Evolutionary conservation across 2,329 filamentous ascomycete genomes (phyloP).

Genomic region (Pseudonectria buxi): DNA sequence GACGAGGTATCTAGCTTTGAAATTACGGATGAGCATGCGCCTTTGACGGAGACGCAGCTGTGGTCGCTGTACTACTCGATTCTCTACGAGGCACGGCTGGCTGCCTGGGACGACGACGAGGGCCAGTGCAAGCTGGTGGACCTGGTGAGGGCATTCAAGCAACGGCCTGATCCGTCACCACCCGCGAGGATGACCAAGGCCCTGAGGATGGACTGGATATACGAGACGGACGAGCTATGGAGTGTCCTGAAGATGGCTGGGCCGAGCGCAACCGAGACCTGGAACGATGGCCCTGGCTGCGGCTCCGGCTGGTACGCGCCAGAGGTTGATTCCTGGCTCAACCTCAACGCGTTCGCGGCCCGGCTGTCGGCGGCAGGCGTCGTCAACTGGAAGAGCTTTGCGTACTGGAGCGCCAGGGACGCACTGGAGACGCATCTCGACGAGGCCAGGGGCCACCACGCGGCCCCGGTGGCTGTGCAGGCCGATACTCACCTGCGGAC

Average conservation of each 20-base stretch:
- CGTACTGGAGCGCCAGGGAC: too few relatives aligned
- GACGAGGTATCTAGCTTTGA: not conserved
- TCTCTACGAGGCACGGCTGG: not conserved
- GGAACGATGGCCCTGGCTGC: conserved; percentile 2
- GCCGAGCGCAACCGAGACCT: not conserved
- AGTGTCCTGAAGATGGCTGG: conserved; percentile 2
- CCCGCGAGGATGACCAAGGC: conserved; percentile 1
- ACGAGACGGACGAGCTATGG: not conserved
- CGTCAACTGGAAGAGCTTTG: not conserved
- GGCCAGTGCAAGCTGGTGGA: conserved; percentile 1
- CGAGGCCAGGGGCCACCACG: too few relatives aligned
- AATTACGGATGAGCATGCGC: not conserved
- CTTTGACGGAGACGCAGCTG: not conserved
- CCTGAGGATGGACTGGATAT: conserved; percentile 1
- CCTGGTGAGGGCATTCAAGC: conserved; percentile 1
- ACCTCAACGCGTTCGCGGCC: conserved; percentile 2
- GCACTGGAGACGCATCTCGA: too few relatives aligned
- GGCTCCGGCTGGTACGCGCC: conserved; percentile 1
- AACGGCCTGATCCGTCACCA: conserved; percentile 1
- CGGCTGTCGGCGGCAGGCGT: not conserved
- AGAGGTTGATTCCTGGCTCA: conserved; percentile 1
- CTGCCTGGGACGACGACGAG: not conserved
- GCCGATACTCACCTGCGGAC: too few relatives aligned
- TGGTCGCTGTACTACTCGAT: conserved; percentile 1
- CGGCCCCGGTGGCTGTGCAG: too few relatives aligned